Percentiles rank a stretch among this genome's conserved stretches.
Evolutionary conservation across 2,329 filamentous ascomycete genomes (phyloP).

Genomic region (Aspergillus ibericus): DNA sequence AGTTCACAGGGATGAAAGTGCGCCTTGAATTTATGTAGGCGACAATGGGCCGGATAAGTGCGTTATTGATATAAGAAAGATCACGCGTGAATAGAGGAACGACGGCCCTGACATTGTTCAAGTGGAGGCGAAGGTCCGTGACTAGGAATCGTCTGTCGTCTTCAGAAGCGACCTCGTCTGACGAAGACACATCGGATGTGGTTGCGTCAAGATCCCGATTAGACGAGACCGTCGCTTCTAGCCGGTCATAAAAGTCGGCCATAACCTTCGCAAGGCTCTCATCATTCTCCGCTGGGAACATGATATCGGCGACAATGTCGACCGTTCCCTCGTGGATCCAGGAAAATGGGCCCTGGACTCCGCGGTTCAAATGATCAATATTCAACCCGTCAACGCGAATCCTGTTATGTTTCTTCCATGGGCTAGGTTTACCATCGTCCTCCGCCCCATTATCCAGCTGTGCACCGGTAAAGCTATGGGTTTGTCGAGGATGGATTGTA

Average conservation of each 20-base stretch:
- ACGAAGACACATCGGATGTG: conserved; percentile 20
- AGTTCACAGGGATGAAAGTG: conserved; percentile 93
- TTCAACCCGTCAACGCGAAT: conserved; percentile 89
- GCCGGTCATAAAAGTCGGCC: conserved; percentile 93
- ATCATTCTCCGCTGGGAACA: conserved; percentile 85
- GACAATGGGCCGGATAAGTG: conserved; percentile 90
- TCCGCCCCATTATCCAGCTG: conserved; percentile 58
- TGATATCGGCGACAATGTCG: conserved; percentile 92
- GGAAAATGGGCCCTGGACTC: conserved; percentile 88
- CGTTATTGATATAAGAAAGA: conserved; percentile 93
- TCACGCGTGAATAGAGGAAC: conserved; percentile 91
- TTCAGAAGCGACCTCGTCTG: conserved; percentile 26
- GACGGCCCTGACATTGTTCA: conserved; percentile 90
- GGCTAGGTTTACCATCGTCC: conserved; percentile 63
- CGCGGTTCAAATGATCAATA: conserved; percentile 93
- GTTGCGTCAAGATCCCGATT: conserved; percentile 57
- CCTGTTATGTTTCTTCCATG: conserved; percentile 94
- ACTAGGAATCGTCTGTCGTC: conserved; percentile 75
- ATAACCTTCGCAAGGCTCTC: conserved; percentile 91
- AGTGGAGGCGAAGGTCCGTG: conserved; percentile 90
- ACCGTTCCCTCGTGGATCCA: conserved; percentile 98
- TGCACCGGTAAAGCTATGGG: conserved; percentile 72
- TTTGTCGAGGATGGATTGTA: conserved; percentile 91
- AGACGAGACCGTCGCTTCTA: conserved; percentile 86
- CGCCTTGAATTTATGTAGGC: conserved; percentile 96